Evolutionary conservation across 257 asterid species (phyloP).

Genomic region (Penstemon eatonii): DNA sequence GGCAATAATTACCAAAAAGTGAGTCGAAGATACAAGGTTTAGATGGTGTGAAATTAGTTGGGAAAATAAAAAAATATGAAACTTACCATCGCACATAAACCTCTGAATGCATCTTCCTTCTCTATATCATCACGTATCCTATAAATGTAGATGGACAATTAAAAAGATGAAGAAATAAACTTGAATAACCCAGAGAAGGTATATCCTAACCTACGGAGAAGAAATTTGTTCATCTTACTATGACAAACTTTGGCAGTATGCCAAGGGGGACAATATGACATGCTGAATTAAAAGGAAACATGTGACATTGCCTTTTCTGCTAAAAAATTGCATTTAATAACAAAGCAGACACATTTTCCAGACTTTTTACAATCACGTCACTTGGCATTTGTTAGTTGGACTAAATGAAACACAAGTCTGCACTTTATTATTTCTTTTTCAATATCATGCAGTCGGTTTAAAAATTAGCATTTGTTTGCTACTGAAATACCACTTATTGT

Average conservation of each 20-base stretch:
- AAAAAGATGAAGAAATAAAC: not conserved
- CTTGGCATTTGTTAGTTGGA: constrained; percentile 10
- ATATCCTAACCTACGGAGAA: not conserved
- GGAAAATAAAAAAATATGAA: not conserved
- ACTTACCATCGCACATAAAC: constrained; percentile 90
- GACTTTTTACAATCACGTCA: not conserved
- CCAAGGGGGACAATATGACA: constrained; percentile 11
- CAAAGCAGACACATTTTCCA: constrained; percentile 1
- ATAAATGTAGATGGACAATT: constrained; percentile 26
- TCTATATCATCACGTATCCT: constrained; percentile 98
- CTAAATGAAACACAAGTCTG: not conserved
- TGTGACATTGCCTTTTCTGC: not conserved
- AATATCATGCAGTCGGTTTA: constrained; percentile 13
- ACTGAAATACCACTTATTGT: not conserved
- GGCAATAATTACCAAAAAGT: constrained; percentile 25
- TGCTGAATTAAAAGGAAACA: constrained; percentile 1
- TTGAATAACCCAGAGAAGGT: not conserved
- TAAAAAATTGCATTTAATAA: not conserved
- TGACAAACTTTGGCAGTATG: not conserved
- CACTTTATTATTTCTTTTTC: constrained; percentile 7
- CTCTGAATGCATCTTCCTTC: constrained; percentile 96
- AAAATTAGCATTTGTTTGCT: constrained; percentile 1
- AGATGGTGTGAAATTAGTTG: not conserved
- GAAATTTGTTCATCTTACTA: too few species aligned
- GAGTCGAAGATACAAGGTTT: not conserved